Percentiles rank a stretch among this genome's conserved stretches.
phyloP scores from a whole-genome alignment of 148 eudicot genomes.

The Cornus controversa region DNA sequence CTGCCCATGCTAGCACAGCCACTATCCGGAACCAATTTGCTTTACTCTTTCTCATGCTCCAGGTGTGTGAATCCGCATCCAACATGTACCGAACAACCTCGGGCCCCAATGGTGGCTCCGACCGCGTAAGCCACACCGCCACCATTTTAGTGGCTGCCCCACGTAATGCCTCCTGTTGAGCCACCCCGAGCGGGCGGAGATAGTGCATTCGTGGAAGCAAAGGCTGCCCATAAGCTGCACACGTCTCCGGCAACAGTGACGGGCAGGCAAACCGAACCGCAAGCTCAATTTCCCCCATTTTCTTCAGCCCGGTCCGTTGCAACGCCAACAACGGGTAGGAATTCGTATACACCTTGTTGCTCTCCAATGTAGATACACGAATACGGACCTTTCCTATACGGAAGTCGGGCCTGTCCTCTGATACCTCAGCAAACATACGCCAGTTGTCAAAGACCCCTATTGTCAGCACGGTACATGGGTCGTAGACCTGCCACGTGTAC shows the following conservation, averaged over 20 bases:
- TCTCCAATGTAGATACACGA: constrained; percentile 86
- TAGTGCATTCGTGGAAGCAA: constrained; percentile 89
- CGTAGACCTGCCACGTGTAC: constrained; percentile 98
- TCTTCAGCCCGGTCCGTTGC: constrained; percentile 62
- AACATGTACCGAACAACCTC: constrained; percentile 88
- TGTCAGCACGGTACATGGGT: constrained; percentile 91
- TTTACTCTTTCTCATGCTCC: constrained; percentile 99
- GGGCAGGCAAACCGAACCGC: constrained; percentile 89
- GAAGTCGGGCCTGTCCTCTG: constrained; percentile 69
- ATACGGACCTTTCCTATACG: constrained; percentile 81
- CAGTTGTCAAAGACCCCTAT: constrained; percentile 92
- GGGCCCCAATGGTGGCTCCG: constrained; percentile 88
- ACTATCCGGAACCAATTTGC: constrained; percentile 93
- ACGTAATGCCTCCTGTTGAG: constrained; percentile 90
- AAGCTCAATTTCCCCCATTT: constrained; percentile 92
- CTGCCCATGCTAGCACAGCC: constrained; percentile 79
- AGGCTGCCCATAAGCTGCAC: constrained; percentile 81
- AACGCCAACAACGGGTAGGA: constrained; percentile 81
- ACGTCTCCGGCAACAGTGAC: constrained; percentile 75
- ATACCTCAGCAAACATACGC: constrained; percentile 60
- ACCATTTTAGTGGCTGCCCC: constrained; percentile 86
- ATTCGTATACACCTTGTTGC: constrained; percentile 78
- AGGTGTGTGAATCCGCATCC: constrained; percentile 83
- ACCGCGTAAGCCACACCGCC: constrained; percentile 73
- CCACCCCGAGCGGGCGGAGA: constrained; percentile 85